Evolutionary conservation across 2,329 filamentous ascomycete genomes (phyloP), one percentile per base, ranked within the genome.

Genomic region (Botrytis hyacinthi): DNA sequence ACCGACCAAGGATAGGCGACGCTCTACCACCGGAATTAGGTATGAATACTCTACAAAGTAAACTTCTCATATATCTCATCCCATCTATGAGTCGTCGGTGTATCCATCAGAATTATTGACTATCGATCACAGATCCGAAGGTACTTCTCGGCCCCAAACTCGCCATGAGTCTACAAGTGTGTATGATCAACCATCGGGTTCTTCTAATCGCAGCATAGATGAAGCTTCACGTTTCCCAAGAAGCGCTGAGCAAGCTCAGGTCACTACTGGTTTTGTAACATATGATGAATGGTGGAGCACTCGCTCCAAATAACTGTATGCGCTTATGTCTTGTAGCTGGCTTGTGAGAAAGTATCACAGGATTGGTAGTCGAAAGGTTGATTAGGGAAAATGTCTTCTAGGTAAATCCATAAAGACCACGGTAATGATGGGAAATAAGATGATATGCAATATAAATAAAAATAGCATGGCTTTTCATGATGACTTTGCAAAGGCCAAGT

Each of bases 21-120:
- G 14, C n/a, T 54, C 51, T 29, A 8, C 12, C n/a, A 29, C n/a
- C 0, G n/a, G 6, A 29, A 29, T 29, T 0, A 8, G n/a, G 51
- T 54, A 54, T 54, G 51, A 29, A 54, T 18, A 29, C 14, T 54
- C 14, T 12, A 7, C 14, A 29, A 5, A 0, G 6, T 51, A 6
- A 0, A 0, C 1, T 26, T n/a, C 6, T 10, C 26, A 29, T 54
- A 3, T 18, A 8, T 29, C 12, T 54, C 14, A 29, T 6, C 14
- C 2, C 6, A 14, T 18, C 12, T 54, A 54, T 29, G 26, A 29
- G n/a, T 5, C 5, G 0, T 51, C 14, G 7, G 51, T 14, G 16
- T 54, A 14, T 54, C 5, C 5, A 54, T 54, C 3, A 29, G 51
- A 16, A 29, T 16, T 54, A 3, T 5, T 54, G 18, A 54, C 2